A percentile compares a stretch with the other conserved stretches of the same genome.
These are phyloP conservation scores for Claviceps arundinis DNA, from an alignment of 2,329 filamentous ascomycete genomes.

Conservation along the genomic window DNA sequence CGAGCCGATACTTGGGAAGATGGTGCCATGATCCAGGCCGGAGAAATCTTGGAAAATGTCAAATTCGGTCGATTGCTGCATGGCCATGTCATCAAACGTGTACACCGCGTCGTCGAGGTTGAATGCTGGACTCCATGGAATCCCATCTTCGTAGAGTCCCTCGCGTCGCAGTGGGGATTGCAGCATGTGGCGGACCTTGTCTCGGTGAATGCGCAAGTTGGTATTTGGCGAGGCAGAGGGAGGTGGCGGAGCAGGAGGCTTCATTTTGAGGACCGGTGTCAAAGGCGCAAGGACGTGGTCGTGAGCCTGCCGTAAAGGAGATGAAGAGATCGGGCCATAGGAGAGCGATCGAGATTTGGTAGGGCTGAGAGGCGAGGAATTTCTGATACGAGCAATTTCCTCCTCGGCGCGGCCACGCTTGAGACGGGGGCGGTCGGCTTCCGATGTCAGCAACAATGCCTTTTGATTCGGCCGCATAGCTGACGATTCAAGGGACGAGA, in stretches of 20 bases:
- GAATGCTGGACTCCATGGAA: conserved; percentile 56
- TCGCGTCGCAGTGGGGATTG: conserved; percentile 55
- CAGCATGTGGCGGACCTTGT: conserved; percentile 68
- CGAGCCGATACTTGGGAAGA: conserved; percentile 28
- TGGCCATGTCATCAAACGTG: conserved; percentile 33
- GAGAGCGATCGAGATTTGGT: conserved; percentile 50
- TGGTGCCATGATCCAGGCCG: conserved; percentile 16
- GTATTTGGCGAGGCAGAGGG: conserved; percentile 88
- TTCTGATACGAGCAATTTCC: conserved; percentile 84
- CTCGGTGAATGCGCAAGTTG: conserved; percentile 76
- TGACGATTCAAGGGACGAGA: conserved; percentile 90
- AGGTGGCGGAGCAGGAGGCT: conserved; percentile 37
- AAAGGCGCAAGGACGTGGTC: conserved; percentile 61
- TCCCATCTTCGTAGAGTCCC: conserved; percentile 27
- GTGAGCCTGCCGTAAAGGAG: conserved; percentile 45
- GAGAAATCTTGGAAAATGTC: conserved; percentile 43
- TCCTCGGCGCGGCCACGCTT: conserved; percentile 89
- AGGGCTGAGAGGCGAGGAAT: conserved; percentile 87
- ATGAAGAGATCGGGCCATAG: conserved; percentile 48
- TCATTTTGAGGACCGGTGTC: conserved; percentile 75
- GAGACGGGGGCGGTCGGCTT: conserved; percentile 64
- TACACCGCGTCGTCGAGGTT: conserved; percentile 45
- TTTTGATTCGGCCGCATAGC: conserved; percentile 58
- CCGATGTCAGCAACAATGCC: conserved; percentile 56
- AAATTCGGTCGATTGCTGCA: conserved; percentile 40